Conservation (phyloP, 2,329 filamentous ascomycete genomes). For the Colletotrichum kahawae region DNA sequence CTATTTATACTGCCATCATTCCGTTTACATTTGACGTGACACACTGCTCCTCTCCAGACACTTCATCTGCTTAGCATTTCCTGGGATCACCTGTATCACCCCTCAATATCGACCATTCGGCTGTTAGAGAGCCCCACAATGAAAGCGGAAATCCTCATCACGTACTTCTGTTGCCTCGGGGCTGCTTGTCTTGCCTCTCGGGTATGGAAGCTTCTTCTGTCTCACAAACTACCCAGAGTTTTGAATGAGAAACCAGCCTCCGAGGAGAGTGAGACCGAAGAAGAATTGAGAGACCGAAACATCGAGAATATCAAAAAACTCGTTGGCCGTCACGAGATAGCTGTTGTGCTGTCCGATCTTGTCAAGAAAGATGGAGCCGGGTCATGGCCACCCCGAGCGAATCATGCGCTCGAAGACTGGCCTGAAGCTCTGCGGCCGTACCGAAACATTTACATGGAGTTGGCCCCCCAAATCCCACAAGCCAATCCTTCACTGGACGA, state of each 20-base stretch:
- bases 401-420: not conserved
- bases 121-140: accelerated
- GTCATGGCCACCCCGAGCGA: not conserved
- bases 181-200: not conserved
- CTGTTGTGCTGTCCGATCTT: not conserved
- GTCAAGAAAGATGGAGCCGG: not conserved
- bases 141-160: not conserved
- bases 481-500: not conserved
- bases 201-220: not conserved
- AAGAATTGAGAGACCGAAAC: not conserved
- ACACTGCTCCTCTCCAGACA: not conserved
- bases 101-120: not conserved
- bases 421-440: not conserved
- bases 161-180: not conserved
- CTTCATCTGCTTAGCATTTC: not conserved
- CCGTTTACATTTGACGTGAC: not conserved
- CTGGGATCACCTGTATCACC: accelerated
- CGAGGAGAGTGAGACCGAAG: not conserved
- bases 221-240: not conserved
- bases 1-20: not conserved
- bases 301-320: not conserved
- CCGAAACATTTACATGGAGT: not conserved
- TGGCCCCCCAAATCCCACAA: not conserved
- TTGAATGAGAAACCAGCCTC: not conserved
- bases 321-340: not conserved